Evolutionary conservation across 305 asterid genomes (phyloP).

Genomic region (Rubia occidens): DNA sequence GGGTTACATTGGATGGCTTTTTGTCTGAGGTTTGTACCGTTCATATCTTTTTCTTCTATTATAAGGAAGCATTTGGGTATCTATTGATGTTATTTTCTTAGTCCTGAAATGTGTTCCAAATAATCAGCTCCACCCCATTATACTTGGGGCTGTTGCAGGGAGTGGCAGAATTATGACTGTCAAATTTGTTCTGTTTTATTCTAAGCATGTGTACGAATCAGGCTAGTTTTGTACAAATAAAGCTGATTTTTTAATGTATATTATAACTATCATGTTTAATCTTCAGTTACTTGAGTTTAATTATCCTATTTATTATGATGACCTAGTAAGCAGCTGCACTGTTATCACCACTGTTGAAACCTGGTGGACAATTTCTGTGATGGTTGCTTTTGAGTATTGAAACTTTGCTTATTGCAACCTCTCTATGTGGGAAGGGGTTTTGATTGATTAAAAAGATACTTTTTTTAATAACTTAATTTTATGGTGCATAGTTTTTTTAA

Average conservation of each 20-base stretch:
- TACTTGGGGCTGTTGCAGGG: background rate
- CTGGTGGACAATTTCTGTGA: background rate
- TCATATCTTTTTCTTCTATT: background rate
- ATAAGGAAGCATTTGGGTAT: background rate
- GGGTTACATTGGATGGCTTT: slow-evolving; percentile 78
- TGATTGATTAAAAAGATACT: too few relatives aligned
- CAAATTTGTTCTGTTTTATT: background rate
- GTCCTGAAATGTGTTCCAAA: background rate
- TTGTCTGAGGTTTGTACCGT: slow-evolving; percentile 61
- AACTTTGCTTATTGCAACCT: background rate
- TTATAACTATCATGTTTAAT: background rate
- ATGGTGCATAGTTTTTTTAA: slow-evolving; percentile 1
- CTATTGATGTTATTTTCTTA: background rate
- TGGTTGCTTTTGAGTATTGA: background rate
- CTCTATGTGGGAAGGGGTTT: too few relatives aligned
- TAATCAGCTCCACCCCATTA: background rate
- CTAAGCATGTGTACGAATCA: background rate
- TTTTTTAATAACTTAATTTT: too few relatives aligned
- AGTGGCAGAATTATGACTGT: background rate
- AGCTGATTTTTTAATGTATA: background rate
- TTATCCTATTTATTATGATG: background rate
- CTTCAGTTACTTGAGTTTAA: background rate
- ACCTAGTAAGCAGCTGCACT: background rate
- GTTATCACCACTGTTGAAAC: background rate
- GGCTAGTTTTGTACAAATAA: background rate